A percentile compares a stretch with the other conserved stretches of the same genome.
These are phyloP conservation scores for Acorus calamus DNA, from an alignment of 106 monocot genomes.

Conservation along the genomic window DNA sequence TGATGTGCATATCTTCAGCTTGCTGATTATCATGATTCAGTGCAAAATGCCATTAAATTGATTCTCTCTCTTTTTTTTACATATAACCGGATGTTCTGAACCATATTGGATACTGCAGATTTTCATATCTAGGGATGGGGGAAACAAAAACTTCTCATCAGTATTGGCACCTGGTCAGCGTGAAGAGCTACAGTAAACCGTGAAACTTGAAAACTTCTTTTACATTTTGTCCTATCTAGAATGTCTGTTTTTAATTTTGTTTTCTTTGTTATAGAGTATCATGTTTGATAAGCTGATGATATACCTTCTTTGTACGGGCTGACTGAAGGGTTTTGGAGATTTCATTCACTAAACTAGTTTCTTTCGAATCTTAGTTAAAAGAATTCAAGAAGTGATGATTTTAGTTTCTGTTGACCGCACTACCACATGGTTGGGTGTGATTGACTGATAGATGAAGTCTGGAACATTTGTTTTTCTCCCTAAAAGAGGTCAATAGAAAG, in stretches of 20 bases:
- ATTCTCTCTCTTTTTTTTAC: no score
- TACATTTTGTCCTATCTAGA: neutral
- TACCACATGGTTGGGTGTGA: no score
- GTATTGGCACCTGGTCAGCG: conserved; percentile 92
- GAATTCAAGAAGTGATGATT: no score
- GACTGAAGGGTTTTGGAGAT: neutral
- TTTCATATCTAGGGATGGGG: conserved; percentile 93
- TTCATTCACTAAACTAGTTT: no score
- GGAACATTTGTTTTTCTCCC: no score
- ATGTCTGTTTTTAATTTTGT: neutral
- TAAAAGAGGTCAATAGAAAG: no score
- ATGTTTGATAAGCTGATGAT: neutral
- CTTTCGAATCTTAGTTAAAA: no score
- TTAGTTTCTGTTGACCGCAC: no score
- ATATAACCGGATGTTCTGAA: neutral
- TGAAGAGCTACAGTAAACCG: conserved; percentile 82
- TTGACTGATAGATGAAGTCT: no score
- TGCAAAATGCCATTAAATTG: no score
- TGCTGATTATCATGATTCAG: no score
- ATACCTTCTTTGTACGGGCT: neutral
- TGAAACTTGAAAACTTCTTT: neutral
- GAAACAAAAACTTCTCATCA: conserved; percentile 83
- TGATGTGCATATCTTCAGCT: no score
- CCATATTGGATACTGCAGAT: conserved; percentile 39
- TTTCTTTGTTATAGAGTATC: neutral